Conservation (phyloP, 2,329 filamentous ascomycete genomes). For the Aspergillus thermomutatus region DNA sequence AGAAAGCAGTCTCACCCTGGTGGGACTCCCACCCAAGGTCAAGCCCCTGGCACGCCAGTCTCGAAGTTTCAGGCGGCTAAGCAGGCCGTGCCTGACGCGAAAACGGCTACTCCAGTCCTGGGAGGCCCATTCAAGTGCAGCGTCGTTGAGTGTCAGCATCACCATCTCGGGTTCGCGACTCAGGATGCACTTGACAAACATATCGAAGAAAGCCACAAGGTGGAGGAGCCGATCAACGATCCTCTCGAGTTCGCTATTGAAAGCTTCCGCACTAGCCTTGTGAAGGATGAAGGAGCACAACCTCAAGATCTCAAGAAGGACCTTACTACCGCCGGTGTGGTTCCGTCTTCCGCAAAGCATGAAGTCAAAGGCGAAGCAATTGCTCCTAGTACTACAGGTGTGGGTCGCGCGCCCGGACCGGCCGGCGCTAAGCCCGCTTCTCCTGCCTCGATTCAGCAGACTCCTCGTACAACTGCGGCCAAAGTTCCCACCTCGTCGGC, state of each 20-base stretch:
- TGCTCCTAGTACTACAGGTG: constrained; percentile 27
- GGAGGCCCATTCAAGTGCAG: constrained; percentile 53
- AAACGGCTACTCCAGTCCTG: constrained; percentile 36
- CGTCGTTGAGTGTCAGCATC: constrained; percentile 51
- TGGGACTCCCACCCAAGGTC: constrained; percentile 24
- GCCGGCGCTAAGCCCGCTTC: constrained; percentile 32
- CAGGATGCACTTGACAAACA: constrained; percentile 55
- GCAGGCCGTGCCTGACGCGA: constrained; percentile 39
- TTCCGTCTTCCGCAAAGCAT: constrained; percentile 25
- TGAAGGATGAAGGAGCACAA: constrained; percentile 40
- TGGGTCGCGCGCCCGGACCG: constrained; percentile 33
- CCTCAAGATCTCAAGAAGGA: constrained; percentile 17
- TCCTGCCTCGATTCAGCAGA: constrained; percentile 32
- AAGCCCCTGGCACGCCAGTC: constrained; percentile 21
- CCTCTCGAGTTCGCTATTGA: constrained; percentile 56
- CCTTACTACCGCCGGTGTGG: constrained; percentile 9
- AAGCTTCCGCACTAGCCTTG: constrained; percentile 49
- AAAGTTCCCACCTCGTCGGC: constrained; percentile 20
- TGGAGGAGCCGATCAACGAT: constrained; percentile 49
- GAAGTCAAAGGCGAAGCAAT: constrained; percentile 23
- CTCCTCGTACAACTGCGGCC: constrained; percentile 24
- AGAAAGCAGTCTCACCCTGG: constrained; percentile 50
- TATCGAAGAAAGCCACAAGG: constrained; percentile 51
- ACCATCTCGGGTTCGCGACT: constrained; percentile 53
- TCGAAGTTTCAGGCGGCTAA: constrained; percentile 29